phyloP scores from a whole-genome alignment of 495 filamentous ascomycete species.

The Neurospora terricola region DNA sequence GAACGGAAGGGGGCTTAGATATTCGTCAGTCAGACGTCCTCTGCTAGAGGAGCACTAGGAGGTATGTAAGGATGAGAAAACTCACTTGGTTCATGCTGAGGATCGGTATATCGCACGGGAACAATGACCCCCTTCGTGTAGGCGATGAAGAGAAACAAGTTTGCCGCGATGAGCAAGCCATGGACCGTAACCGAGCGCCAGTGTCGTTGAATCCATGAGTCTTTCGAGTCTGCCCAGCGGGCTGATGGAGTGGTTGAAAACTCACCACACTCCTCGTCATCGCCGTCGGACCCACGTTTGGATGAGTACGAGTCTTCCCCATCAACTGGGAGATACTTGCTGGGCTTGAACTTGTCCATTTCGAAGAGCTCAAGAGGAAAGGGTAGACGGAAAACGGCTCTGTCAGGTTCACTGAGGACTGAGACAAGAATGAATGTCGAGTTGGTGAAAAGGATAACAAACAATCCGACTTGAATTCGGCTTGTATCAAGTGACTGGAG shows the following conservation, averaged over 20 bases:
- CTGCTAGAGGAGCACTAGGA: background rate
- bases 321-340: background rate
- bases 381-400: background rate
- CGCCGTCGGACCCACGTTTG: background rate
- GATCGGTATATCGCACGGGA: background rate
- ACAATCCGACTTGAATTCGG: background rate
- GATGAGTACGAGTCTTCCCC: background rate
- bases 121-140: background rate
- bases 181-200: slow-evolving; percentile 3
- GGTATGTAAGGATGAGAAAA: background rate
- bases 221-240: background rate
- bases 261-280: background rate
- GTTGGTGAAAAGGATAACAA: background rate
- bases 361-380: background rate
- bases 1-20: background rate
- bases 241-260: background rate
- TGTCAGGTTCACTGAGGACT: background rate
- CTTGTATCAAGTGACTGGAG: background rate
- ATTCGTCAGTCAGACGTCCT: background rate
- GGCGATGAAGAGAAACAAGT: background rate
- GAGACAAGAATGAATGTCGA: background rate
- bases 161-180: background rate
- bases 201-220: background rate
- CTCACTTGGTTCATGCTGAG: background rate
- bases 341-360: background rate